A percentile compares a stretch with the other conserved stretches of the same genome.
Conservation (phyloP, 2,329 filamentous ascomycete species). For the Pseudopyricularia javanii region DNA sequence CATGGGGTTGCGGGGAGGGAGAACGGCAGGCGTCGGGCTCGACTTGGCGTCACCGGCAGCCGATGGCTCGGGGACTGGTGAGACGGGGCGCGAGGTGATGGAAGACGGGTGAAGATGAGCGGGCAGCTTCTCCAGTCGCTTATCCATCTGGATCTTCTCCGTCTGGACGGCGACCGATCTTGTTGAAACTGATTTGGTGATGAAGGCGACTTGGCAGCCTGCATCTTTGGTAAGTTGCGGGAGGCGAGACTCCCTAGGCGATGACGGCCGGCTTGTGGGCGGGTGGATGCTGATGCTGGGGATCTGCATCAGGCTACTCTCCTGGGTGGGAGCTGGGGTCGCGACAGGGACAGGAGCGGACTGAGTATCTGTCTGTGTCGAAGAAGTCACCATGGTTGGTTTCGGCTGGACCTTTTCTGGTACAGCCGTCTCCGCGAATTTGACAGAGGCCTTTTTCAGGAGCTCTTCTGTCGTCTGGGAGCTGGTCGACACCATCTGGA, state of each 20-base stretch:
- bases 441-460: constrained; percentile 23
- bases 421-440: constrained; percentile 47
- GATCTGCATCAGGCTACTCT: constrained; percentile 38
- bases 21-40: constrained; percentile 36
- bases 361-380: constrained; percentile 48
- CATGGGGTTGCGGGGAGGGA: constrained; percentile 48
- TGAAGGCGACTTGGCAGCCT: constrained; percentile 62
- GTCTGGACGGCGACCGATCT: constrained; percentile 59
- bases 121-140: constrained; percentile 62
- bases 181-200: constrained; percentile 33
- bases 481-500: constrained; percentile 50
- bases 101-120: constrained; percentile 68
- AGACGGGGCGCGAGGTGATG: constrained; percentile 50
- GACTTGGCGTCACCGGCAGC: constrained; percentile 21
- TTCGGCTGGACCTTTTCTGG: neutral
- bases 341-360: constrained; percentile 14
- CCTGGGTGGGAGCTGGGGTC: constrained; percentile 14
- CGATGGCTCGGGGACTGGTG: constrained; percentile 26
- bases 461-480: constrained; percentile 43
- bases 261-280: constrained; percentile 70
- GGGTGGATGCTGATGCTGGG: constrained; percentile 89
- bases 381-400: constrained; percentile 36
- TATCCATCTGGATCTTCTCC: constrained; percentile 78
- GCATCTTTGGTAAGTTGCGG: constrained; percentile 76
- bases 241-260: constrained; percentile 60